A percentile compares a stretch with the other conserved stretches of the same genome.
Conservation (phyloP, 169 alveolate genomes). For the Cryptosporidium bovis region DNA sequence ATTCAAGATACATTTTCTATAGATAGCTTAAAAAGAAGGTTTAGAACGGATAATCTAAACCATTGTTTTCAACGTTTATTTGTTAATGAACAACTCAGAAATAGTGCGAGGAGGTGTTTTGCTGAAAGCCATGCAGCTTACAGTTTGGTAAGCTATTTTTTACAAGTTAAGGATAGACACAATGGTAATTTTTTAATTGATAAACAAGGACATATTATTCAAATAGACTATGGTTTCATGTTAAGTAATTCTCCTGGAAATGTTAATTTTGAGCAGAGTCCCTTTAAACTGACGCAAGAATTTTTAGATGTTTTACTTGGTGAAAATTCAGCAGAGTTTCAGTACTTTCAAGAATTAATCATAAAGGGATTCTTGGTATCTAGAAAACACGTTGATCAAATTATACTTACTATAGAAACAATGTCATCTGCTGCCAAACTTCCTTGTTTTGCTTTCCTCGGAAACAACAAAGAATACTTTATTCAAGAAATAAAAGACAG, state of each 20-base stretch:
- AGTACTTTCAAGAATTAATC: constrained; percentile 87
- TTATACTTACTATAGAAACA: constrained; percentile 88
- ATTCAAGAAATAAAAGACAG: constrained; percentile 76
- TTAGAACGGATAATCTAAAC: constrained; percentile 74
- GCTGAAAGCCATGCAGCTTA: constrained; percentile 97
- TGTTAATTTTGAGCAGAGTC: constrained; percentile 94
- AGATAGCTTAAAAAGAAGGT: constrained; percentile 83
- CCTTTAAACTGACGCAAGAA: constrained; percentile 96
- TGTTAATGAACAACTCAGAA: constrained; percentile 32
- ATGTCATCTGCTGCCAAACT: constrained; percentile 90
- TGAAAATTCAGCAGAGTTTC: constrained; percentile 89
- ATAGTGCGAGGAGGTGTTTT: constrained; percentile 81
- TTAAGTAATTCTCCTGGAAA: constrained; percentile 96
- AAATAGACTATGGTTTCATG: constrained; percentile 95
- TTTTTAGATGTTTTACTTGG: constrained; percentile 94
- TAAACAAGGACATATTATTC: constrained; percentile 94
- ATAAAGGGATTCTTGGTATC: constrained; percentile 87
- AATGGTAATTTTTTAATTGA: constrained; percentile 95
- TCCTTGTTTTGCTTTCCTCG: constrained; percentile 88
- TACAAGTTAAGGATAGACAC: constrained; percentile 95
- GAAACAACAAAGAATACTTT: constrained; percentile 78
- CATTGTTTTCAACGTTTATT: constrained; percentile 59
- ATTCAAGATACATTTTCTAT: constrained; percentile 87
- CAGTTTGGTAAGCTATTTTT: constrained; percentile 91
- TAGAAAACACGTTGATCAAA: constrained; percentile 89